These are phyloP conservation scores for Elaeagnus macrophylla DNA, from an alignment of 306 rosid species.

Conservation along the genomic window DNA sequence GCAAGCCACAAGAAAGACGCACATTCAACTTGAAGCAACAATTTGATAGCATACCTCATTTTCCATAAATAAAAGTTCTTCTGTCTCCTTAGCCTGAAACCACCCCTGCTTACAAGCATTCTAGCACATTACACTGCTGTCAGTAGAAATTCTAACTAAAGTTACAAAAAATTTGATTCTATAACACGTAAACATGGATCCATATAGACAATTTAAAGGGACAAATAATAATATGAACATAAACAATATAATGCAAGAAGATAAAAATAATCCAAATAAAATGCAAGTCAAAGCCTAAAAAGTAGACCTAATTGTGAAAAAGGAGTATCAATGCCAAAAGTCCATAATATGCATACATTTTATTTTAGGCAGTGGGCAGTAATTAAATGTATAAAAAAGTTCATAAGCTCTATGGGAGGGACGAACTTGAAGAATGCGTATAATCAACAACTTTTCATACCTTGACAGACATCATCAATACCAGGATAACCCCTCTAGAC, in stretches of 20 bases:
- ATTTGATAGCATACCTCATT: conserved; percentile 61
- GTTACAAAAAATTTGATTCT: conserved; percentile 6
- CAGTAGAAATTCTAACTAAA: too few species aligned
- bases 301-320: too few species aligned
- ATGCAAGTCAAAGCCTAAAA: too few species aligned
- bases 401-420: background rate
- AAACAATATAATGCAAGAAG: too few species aligned
- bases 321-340: too few species aligned
- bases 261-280: too few species aligned
- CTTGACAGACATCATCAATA: conserved; percentile 70
- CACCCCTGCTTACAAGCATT: conserved; percentile 67
- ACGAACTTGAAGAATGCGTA: background rate
- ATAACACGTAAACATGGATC: too few species aligned
- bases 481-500: conserved; percentile 50
- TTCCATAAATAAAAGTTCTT: conserved; percentile 46
- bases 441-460: conserved; percentile 21
- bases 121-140: conserved; percentile 32
- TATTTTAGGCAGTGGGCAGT: background rate
- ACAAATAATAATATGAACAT: too few species aligned
- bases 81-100: conserved; percentile 48
- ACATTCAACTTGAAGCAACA: conserved; percentile 10
- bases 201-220: too few species aligned
- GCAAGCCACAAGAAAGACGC: conserved; percentile 3
- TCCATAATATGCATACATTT: too few species aligned
- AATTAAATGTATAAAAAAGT: background rate